Evolutionary conservation across 108 stramenopile species (phyloP), one percentile per base, ranked within the genome.

Genomic region (Conticribra weissflogii): DNA sequence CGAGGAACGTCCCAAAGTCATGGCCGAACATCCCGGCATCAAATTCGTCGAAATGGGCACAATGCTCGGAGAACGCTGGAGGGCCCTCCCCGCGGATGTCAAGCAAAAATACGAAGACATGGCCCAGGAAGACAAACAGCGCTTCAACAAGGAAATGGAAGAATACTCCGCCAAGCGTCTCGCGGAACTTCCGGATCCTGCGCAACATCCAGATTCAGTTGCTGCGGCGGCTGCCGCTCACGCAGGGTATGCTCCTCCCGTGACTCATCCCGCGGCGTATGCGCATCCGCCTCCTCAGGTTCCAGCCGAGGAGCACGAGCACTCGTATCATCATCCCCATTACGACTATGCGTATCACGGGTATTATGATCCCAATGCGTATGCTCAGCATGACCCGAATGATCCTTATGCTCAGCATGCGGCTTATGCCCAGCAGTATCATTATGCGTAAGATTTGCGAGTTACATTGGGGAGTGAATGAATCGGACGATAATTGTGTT

Each of bases 21-120:
- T 88, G 62, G 72, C 63, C 32, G 96, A 94, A 50, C 81, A 84
- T 45, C 96, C 96, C 16, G 91, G 88, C 14, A 85, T 97, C 68
- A 96, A 94, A 81, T 88, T 96, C 78, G 91, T 94, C 3, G 97
- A 98, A 33, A 79, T 98, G 56, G 90, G 91, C 31, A 93, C 89
- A 61, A 76, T 96, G 51, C 68, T 97, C 27, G 97, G 97, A 8
- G 95, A 94, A 63, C 86, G 91, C 49, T 98, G 97, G 97, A 62
- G 94, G 19, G 84, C 83, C 21, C 78, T 98, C 69, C 79, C 90
- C 9, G 83, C 86, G 16, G 90, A 89, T 45, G 88, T 91, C 44
- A 96, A 91, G 72, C 87, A 82, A 54, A 81, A 85, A 17, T 98
- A 87, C 64, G 92, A 97, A 68, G 91, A 90, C 22, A 68, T 90